These are phyloP conservation scores for Macrophomina pseudophaseolina DNA, from an alignment of 2,329 filamentous ascomycete genomes.

Conservation along the genomic window DNA sequence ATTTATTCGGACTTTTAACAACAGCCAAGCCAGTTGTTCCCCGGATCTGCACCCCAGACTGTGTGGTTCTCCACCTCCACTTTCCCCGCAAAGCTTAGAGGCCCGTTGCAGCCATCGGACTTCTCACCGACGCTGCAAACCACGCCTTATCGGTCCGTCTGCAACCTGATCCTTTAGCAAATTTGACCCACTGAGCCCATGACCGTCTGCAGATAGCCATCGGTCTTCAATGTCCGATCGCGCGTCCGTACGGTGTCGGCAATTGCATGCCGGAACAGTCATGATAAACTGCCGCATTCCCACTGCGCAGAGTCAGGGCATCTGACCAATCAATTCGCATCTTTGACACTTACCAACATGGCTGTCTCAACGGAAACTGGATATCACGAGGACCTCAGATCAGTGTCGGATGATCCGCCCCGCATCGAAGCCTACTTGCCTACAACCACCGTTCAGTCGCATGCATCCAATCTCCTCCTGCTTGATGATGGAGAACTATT, in stretches of 20 bases:
- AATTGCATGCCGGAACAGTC: background rate
- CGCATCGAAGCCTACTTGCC: slow-evolving; percentile 38
- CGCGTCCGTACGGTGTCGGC: background rate
- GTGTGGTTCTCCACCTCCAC: background rate
- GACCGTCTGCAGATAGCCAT: background rate
- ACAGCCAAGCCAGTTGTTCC: background rate
- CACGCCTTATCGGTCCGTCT: background rate
- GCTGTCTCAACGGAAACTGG: background rate
- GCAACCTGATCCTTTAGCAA: background rate
- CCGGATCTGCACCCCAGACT: slow-evolving; percentile 11
- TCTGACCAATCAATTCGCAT: background rate
- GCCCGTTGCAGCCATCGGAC: background rate
- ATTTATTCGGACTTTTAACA: background rate
- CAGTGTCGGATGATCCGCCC: slow-evolving; percentile 19
- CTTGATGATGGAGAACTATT: slow-evolving; percentile 49
- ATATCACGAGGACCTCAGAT: slow-evolving; percentile 27
- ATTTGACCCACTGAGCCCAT: background rate
- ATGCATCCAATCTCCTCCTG: slow-evolving; percentile 53
- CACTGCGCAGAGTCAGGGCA: background rate
- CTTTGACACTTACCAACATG: background rate
- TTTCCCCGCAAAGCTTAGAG: background rate
- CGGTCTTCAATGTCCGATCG: background rate
- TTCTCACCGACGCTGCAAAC: background rate
- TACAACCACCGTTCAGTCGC: slow-evolving; percentile 50
- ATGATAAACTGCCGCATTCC: background rate